Percentiles rank a stretch among this genome's conserved stretches.
Conservation (phyloP, 257 asterid species). For the Linaria vulgaris region DNA sequence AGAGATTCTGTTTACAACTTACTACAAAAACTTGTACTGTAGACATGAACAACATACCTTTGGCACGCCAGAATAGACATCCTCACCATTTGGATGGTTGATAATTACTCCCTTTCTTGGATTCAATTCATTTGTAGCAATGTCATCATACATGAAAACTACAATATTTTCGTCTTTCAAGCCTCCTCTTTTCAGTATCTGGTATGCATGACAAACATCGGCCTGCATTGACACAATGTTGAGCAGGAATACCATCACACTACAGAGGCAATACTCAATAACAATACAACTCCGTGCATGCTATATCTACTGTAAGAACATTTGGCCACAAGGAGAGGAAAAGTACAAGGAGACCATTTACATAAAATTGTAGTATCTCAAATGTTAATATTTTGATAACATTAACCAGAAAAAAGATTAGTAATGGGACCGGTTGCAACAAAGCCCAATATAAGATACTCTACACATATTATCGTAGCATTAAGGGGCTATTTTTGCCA, state of each 20-base stretch:
- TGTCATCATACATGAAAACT: constrained; percentile 94
- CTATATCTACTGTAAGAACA: not conserved
- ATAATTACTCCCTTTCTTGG: constrained; percentile 79
- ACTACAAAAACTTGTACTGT: too few species aligned
- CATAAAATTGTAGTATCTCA: too few species aligned
- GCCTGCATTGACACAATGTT: constrained; percentile 49
- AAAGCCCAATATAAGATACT: too few species aligned
- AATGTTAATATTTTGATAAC: too few species aligned
- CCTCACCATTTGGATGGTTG: constrained; percentile 71
- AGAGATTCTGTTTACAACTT: too few species aligned
- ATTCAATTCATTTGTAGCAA: constrained; percentile 57
- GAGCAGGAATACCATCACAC: not conserved
- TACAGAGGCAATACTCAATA: not conserved
- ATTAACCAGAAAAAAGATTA: too few species aligned
- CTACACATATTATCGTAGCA: too few species aligned
- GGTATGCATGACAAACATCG: constrained; percentile 93
- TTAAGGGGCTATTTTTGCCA: too few species aligned
- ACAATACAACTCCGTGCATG: not conserved
- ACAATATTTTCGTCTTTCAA: constrained; percentile 78
- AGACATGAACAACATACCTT: constrained; percentile 44
- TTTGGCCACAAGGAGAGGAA: not conserved
- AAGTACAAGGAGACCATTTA: not conserved
- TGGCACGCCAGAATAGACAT: constrained; percentile 86
- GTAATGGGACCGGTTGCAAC: too few species aligned
- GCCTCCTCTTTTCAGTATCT: constrained; percentile 82